Base-by-base conservation (phyloP, 2,329 filamentous ascomycete genomes). In the Calonectria hongkongensis region DNA sequence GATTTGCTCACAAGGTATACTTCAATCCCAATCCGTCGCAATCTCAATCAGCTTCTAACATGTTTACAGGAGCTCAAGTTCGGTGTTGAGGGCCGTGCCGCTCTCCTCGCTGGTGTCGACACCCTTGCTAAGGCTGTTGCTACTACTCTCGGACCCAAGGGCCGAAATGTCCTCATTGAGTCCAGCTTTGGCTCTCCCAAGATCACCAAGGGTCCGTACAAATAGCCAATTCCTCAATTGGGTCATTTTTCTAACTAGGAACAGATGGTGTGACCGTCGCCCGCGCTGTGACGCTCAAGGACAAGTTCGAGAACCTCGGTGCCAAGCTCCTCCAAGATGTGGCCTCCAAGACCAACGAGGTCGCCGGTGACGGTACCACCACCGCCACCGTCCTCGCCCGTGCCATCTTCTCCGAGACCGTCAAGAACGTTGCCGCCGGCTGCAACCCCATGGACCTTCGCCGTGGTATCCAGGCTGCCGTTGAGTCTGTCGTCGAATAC, bases 371-470 rank as follows among this genome's bases (percentile, higher is more conserved):
- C 86, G 97, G 97, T 87, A 99, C 97, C 81, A 99, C 97, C 78
- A 98, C 96, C 78, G 97, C 97, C 78, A 99, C 97, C 76, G 97
- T 98, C 79, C 95, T 99, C 79, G 97, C 95, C 81, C 95, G 95
- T 81, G 94, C 96, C 85, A 99, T 99, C 88, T 99, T 99, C 92
- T 98, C 97, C 86, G 97, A 99, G 91, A 98, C 96, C 68, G 97
- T 98, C 85, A 99, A 99, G 94, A 99, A 99, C 86, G 97, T 99
- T 78, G 97, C 97, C 78, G 97, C 97, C 76, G 97, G 97, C 83
- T 99, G 97, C 94, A 99, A 99, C 90, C 97, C 97, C 79, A 98
- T 99, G 97, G 97, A 99, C 84, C 92, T 99, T 83, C 94, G 97
- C 86, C 94, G 97, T 82, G 97, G 97, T 86, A 98, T 97, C 83